Evolutionary conservation across 257 asterid species (phyloP).

Genomic region (Plectranthus barbatus): DNA sequence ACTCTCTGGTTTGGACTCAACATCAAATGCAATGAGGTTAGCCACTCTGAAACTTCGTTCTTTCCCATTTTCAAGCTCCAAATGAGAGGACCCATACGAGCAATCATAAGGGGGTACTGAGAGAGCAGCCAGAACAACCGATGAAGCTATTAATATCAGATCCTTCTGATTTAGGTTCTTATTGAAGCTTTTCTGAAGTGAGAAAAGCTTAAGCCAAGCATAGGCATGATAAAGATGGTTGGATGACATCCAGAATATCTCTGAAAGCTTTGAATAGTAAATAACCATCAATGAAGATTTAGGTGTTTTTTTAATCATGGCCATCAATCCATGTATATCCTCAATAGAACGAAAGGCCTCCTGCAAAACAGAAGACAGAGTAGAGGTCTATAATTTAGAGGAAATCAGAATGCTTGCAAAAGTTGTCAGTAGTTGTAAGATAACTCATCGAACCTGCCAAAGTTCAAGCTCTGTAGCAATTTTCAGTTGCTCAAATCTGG

Average conservation of each 20-base stretch:
- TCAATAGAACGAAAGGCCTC: conserved; percentile 93
- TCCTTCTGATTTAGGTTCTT: conserved; percentile 88
- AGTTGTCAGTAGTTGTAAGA: no score
- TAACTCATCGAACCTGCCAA: conserved; percentile 40
- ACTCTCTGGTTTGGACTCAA: conserved; percentile 17
- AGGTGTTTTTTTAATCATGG: conserved; percentile 78
- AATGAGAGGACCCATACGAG: conserved; percentile 61
- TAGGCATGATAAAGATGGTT: conserved; percentile 89
- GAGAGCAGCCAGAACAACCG: conserved; percentile 70
- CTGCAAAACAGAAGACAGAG: conserved; percentile 10
- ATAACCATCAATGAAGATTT: conserved; percentile 77
- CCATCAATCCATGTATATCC: conserved; percentile 84
- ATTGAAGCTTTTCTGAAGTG: conserved; percentile 74
- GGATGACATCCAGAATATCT: conserved; percentile 87
- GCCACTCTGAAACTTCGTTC: conserved; percentile 61
- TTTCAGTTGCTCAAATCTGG: conserved; percentile 88
- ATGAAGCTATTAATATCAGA: conserved; percentile 39
- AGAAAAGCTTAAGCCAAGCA: conserved; percentile 95
- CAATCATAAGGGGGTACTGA: conserved; percentile 76
- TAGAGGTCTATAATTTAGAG: no score
- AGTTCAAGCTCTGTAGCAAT: conserved; percentile 89
- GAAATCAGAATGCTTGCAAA: no score
- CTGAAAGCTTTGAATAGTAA: conserved; percentile 79
- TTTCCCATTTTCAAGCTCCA: conserved; percentile 80
- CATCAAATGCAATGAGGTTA: conserved; percentile 20